These are phyloP conservation scores for Fusarium begoniae DNA, from an alignment of 2,329 filamentous ascomycete genomes.

Conservation along the genomic window DNA sequence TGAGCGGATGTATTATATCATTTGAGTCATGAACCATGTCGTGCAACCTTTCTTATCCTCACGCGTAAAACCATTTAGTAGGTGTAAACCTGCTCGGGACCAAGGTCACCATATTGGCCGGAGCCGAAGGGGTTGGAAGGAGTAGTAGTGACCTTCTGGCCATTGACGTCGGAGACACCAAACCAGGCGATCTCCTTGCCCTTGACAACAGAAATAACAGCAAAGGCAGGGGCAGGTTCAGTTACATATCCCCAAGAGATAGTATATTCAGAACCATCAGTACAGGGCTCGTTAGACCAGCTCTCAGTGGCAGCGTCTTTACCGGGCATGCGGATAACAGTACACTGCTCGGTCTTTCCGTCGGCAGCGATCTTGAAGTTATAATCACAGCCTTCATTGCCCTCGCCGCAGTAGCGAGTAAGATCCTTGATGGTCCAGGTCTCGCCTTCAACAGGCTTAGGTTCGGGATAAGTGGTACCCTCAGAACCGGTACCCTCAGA, in stretches of 20 bases:
- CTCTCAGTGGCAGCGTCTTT: conserved; percentile 22
- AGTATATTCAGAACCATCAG: conserved; percentile 7
- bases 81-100: conserved; percentile 32
- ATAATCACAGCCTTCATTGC: conserved; percentile 25
- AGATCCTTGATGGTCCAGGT: conserved; percentile 23
- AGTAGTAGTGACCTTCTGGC: conserved; percentile 16
- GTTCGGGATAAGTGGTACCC: conserved; percentile 1
- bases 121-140: conserved; percentile 28
- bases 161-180: conserved; percentile 28
- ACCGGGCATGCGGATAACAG: conserved; percentile 24
- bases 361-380: conserved; percentile 25
- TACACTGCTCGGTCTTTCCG: conserved; percentile 29
- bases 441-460: conserved; percentile 10
- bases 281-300: conserved; percentile 30
- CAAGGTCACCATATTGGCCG: conserved; percentile 18
- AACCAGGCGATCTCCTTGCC: conserved; percentile 35
- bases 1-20: neutral
- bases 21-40: neutral
- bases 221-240: conserved; percentile 30
- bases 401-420: conserved; percentile 29
- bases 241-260: conserved; percentile 33
- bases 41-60: too few species aligned
- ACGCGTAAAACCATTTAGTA: neutral
- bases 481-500: neutral
- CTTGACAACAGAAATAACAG: conserved; percentile 27